A percentile compares a stretch with the other conserved stretches of the same genome.
Evolutionary conservation across 192 early-diverging fungal species (phyloP).

Genomic region (Coemansia guatemalensis): DNA sequence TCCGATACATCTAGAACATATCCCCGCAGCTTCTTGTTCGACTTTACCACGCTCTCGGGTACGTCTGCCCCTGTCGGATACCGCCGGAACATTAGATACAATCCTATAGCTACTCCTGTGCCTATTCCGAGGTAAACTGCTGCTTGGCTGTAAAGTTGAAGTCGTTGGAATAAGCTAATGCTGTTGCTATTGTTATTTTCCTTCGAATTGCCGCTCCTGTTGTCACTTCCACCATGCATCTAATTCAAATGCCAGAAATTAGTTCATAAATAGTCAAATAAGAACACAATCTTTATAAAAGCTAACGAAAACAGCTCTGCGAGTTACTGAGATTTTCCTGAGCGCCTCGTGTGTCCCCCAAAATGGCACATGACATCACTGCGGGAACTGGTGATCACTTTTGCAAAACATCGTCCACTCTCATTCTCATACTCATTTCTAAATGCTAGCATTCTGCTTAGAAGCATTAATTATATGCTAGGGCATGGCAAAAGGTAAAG

Average conservation of each 20-base stretch:
- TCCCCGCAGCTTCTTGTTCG: slow-evolving; percentile 32
- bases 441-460: too few relatives aligned
- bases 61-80: slow-evolving; percentile 44
- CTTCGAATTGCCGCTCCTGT: background rate
- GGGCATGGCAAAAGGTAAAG: too few relatives aligned
- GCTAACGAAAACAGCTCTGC: background rate
- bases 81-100: slow-evolving; percentile 42
- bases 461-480: too few relatives aligned
- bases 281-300: background rate
- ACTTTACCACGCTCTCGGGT: slow-evolving; percentile 32
- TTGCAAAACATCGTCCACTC: background rate
- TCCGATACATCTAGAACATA: slow-evolving; percentile 46
- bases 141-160: slow-evolving; percentile 24
- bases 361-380: background rate
- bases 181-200: background rate
- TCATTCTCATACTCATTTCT: too few relatives aligned
- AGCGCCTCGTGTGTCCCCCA: background rate
- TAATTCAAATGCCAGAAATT: background rate
- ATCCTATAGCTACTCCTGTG: slow-evolving; percentile 21
- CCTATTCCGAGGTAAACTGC: slow-evolving; percentile 33
- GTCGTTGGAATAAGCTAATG: background rate
- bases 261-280: background rate
- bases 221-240: background rate
- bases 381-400: background rate
- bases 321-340: background rate